Base-by-base conservation (phyloP, 768 basidiomycete species). In the Lentinula aciculospora region DNA sequence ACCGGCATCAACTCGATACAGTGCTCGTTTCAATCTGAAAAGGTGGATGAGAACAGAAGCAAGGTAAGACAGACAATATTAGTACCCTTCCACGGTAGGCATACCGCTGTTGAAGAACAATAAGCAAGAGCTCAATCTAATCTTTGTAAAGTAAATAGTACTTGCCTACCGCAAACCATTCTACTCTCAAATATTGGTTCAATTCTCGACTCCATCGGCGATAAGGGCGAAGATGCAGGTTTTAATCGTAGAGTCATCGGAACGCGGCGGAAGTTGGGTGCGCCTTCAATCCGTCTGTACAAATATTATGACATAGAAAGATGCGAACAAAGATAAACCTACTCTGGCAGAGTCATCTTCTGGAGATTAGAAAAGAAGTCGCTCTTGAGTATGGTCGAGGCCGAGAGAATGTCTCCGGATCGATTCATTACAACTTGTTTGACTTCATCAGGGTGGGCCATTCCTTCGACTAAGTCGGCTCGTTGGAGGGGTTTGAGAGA, bases 301-400 rank as follows among this genome's bases (percentile, higher is more conserved):
- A 57, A 13, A 5, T 27, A 23, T 37, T 15, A n/a, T 7, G 7
- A 13, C 8, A 50, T 36, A 12, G 27, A n/a, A 7, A 27, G 32
- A 6, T 2, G 3, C 32, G 5, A 36, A 17, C 32, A 46, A 15
- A 42, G 48, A 9, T 60, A 25, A 3, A 74, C 87, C 60, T 60
- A 95, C 89, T 98, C 97, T 0, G 94, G 91, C 2, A 99, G 76
- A 3, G 92, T 91, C 86, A 97, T 93, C 75, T 98, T 98, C 73
- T 98, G 97, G 31, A 98, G 68, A 66, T 92, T 92, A 5, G 85
- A 85, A 79, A 95, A 95, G 77, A 94, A 93, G 67, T 95, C 93
- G 65, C 89, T 92, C 75, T 99, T 99, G 66, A 98, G 76, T 63
- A 98, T 97, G 1, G 94, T 93, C 4, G 86, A 91, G 1, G 93